Percentiles rank a stretch among this genome's conserved stretches.
Evolutionary conservation across 768 basidiomycete genomes (phyloP).

Genomic region (Vishniacozyma victoriae): DNA sequence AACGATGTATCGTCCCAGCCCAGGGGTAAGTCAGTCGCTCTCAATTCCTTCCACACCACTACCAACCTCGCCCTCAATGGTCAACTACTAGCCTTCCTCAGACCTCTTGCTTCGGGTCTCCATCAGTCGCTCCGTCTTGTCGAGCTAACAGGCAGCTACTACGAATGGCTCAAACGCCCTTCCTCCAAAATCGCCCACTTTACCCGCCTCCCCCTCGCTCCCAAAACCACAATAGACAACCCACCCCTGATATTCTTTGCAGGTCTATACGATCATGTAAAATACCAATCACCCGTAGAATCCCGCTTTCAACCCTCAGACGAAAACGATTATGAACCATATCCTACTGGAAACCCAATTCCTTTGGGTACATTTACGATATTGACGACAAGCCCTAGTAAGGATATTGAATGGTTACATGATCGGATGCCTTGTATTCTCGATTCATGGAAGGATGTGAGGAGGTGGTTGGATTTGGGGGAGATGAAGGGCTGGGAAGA

Average conservation of each 20-base stretch:
- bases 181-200: conserved; percentile 77
- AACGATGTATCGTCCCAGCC: conserved; percentile 77
- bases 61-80: not conserved
- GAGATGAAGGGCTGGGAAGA: conserved; percentile 60
- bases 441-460: conserved; percentile 56
- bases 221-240: conserved; percentile 51
- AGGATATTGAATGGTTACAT: conserved; percentile 76
- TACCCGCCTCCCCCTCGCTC: conserved; percentile 52
- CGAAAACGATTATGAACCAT: conserved; percentile 27
- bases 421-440: conserved; percentile 76
- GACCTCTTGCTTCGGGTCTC: not conserved
- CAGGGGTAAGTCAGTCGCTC: conserved; percentile 56
- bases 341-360: conserved; percentile 47
- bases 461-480: conserved; percentile 74
- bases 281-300: conserved; percentile 42
- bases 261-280: conserved; percentile 71
- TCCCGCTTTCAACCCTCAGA: conserved; percentile 23
- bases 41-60: not conserved
- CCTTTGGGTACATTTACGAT: conserved; percentile 79
- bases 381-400: conserved; percentile 72
- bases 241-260: conserved; percentile 69
- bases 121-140: not conserved
- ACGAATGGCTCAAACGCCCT: conserved; percentile 80
- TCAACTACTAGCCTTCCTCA: not conserved
- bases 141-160: too few relatives aligned